Evolutionary conservation across 208 protist species (phyloP).

Genomic region (Leptomonas pyrrhocoris): DNA sequence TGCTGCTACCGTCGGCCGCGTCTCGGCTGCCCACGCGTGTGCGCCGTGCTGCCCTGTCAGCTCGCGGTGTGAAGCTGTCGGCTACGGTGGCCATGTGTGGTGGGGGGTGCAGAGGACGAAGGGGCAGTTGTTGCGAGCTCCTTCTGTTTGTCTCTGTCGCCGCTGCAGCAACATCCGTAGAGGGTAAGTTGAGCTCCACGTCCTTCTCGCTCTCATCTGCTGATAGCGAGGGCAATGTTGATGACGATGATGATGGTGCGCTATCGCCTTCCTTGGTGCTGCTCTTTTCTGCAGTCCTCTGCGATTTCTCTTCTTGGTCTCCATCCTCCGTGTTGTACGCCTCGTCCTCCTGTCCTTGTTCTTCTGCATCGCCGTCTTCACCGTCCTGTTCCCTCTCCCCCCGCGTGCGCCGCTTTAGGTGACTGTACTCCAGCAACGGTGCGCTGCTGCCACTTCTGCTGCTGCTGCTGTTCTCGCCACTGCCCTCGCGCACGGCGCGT

Average conservation of each 20-base stretch:
- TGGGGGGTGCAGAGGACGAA: not conserved
- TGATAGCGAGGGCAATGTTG: too few species aligned
- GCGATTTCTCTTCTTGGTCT: not conserved
- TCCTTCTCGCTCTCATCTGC: too few species aligned
- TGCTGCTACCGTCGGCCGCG: not conserved
- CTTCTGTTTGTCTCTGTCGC: not conserved
- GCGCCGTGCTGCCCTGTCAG: not conserved
- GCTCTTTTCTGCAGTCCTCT: not conserved
- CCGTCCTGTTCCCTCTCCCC: not conserved
- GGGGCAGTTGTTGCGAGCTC: not conserved
- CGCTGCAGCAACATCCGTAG: not conserved
- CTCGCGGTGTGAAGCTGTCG: conserved; percentile 25
- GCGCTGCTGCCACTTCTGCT: conserved; percentile 21
- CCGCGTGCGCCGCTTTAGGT: conserved; percentile 22
- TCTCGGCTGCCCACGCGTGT: not conserved
- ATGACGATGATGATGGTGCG: too few species aligned
- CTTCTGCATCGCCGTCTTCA: not conserved
- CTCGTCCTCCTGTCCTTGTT: not conserved
- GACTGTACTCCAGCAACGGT: conserved; percentile 35
- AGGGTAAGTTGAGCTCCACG: not conserved
- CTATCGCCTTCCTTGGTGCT: not conserved
- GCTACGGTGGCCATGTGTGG: not conserved
- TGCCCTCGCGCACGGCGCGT: not conserved
- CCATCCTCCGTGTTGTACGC: not conserved
- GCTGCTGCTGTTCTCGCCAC: not conserved